Base-by-base conservation (phyloP, 2,329 filamentous ascomycete genomes). In the Chaetothyriales sp. region DNA sequence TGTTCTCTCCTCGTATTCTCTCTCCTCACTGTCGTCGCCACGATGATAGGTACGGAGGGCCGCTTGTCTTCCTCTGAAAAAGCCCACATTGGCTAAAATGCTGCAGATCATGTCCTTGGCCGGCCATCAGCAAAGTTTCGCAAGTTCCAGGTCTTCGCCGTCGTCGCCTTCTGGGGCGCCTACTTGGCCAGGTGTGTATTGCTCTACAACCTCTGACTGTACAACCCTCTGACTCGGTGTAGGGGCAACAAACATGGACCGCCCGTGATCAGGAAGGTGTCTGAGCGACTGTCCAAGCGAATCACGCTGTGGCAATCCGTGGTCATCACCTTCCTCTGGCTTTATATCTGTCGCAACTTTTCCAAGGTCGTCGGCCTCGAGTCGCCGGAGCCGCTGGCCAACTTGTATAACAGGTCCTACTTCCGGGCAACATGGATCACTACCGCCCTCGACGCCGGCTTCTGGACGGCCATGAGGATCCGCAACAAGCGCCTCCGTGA, bases 401-500 rank as follows among this genome's bases (percentile, higher is more conserved):
- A 94, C 63, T 83, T 96, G 65, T 98, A 98, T 70, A 87, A 86
- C 50, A 76, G 86, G 48, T 81, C 85, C 25, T 98, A 93, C 70
- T 98, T 95, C 66, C 83, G 92, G 47, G 92, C 92, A 50, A 98
- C 92, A 64, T 98, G 92, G 92, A 79, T 96, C 15, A 81, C 92
- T 49, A 98, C 92, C 0, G 92, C 88, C 0, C 70, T 98, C 54
- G 92, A 98, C 61, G 92, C 92, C 5, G 92, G 92, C 1, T 98
- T 95, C 67, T 98, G 92, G 92, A 95, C 88, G 0, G 92, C 92
- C 32, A 98, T 98, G 92, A 83, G 81, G 61, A 89, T 98, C 56
- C 79, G 78, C 51, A 74, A 74, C 46, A 88, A 84, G 61, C 89
- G 85, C 79, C 59, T 95, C 43, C 77, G 88, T 42, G 89, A 96